Evolutionary conservation across 257 asterid genomes (phyloP).

Genomic region (Thymus mandschuricus): DNA sequence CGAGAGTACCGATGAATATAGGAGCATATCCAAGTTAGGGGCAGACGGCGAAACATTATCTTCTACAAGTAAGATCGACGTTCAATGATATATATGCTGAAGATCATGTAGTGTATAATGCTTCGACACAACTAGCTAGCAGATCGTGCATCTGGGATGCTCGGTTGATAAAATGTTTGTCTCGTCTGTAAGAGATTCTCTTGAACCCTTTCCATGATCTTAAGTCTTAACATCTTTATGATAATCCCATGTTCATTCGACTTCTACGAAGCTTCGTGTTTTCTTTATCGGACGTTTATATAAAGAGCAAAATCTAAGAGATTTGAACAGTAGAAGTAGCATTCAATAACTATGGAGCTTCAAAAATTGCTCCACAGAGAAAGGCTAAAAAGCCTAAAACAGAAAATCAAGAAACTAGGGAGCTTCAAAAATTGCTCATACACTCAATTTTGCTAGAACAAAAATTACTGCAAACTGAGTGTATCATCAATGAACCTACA

Average conservation of each 20-base stretch:
- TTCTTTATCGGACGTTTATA: too few relatives aligned
- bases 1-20: constrained; percentile 23
- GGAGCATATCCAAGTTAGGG: background rate
- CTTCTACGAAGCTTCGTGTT: too few relatives aligned
- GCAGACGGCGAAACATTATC: constrained; percentile 14
- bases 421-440: constrained; percentile 12
- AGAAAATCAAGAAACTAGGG: background rate
- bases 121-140: background rate
- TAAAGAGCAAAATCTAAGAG: too few relatives aligned
- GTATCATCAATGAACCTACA: constrained; percentile 24
- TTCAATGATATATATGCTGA: background rate
- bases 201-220: background rate
- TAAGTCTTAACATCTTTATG: background rate
- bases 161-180: background rate
- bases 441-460: background rate
- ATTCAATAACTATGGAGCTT: background rate
- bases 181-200: background rate
- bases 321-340: background rate
- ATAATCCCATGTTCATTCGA: background rate
- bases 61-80: constrained; percentile 10
- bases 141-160: background rate
- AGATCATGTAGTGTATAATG: background rate
- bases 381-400: background rate
- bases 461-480: background rate
- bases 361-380: background rate